Evolutionary conservation across 2,329 filamentous ascomycete genomes (phyloP), one percentile per base, ranked within the genome.

Genomic region (Huntiella decipiens): DNA sequence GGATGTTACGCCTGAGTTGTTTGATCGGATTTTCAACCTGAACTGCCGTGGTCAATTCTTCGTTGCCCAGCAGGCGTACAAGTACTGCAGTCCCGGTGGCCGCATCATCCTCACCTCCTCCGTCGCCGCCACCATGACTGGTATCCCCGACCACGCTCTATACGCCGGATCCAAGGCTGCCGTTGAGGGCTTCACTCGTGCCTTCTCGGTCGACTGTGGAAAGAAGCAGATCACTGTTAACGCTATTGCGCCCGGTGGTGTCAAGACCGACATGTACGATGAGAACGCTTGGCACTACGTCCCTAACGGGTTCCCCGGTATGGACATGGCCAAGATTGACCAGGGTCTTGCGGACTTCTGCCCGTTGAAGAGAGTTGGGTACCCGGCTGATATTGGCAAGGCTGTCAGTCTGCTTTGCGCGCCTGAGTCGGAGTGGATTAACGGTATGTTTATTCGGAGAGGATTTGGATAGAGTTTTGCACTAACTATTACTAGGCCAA

Each of bases 221-320:
- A 67, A 66, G 54, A 70, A 71, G 55, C 70, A 74, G 43, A 76
- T 82, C 56, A 82, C 78, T 0, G 77, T 79, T 61, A 83, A 83
- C 55, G 77, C 76, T 52, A 76, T 82, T 40, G 79, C 79, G 2
- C 79, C 79, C 1, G 78, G 78, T 47, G 78, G 78, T 38, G 77
- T 82, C 64, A 79, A 82, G 69, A 77, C 69, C 38, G 81, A 85
- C 60, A 85, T 85, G 80, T 85, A 79, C 64, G 68, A 77, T 51
- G 69, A 74, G 60, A 79, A 79, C 59, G 69, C 74, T 17, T 78
- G 74, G 73, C 71, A 74, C 56, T 77, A 77, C 58, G 71, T 72
- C 15, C 73, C 73, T 10, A 70, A 70, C 49, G 71, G 68, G 46
- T 62, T 63, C 54, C 63, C 67, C 54, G 65, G 63, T 52, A 68